Percentiles rank a stretch among this genome's conserved stretches.
Evolutionary conservation across 306 rosid genomes (phyloP).

Genomic region (Cicer judaicum): DNA sequence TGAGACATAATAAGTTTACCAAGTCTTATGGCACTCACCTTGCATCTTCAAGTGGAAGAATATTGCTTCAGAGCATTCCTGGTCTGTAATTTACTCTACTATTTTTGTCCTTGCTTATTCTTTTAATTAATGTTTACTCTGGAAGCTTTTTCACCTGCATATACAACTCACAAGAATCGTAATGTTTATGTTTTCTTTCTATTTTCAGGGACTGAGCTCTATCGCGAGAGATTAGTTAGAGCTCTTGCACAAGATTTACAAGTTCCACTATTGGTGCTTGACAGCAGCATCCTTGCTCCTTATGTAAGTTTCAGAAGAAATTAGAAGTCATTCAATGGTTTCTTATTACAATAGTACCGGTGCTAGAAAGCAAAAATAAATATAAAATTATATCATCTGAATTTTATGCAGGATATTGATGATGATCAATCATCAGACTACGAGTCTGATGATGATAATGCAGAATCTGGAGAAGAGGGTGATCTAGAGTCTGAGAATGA

Average conservation of each 20-base stretch:
- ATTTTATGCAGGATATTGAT: constrained; percentile 76
- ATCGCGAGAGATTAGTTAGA: constrained; percentile 89
- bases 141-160: constrained; percentile 20
- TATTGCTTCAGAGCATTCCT: constrained; percentile 90
- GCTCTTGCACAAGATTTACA: constrained; percentile 88
- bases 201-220: constrained; percentile 85
- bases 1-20: constrained; percentile 66
- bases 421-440: constrained; percentile 75
- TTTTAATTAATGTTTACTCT: constrained; percentile 3
- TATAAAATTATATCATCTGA: constrained; percentile 14
- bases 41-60: constrained; percentile 87
- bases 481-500: constrained; percentile 80
- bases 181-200: constrained; percentile 40
- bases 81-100: constrained; percentile 62
- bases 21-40: constrained; percentile 74
- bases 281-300: constrained; percentile 87
- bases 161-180: neutral
- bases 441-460: constrained; percentile 81
- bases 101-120: constrained; percentile 19
- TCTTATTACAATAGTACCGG: constrained; percentile 7
- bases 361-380: constrained; percentile 1
- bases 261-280: constrained; percentile 90
- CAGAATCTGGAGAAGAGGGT: constrained; percentile 69
- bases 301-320: constrained; percentile 63
- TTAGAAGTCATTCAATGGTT: neutral